Conservation (phyloP, 176 grass and related monocot species). For the Hsuehochloa calcarea region DNA sequence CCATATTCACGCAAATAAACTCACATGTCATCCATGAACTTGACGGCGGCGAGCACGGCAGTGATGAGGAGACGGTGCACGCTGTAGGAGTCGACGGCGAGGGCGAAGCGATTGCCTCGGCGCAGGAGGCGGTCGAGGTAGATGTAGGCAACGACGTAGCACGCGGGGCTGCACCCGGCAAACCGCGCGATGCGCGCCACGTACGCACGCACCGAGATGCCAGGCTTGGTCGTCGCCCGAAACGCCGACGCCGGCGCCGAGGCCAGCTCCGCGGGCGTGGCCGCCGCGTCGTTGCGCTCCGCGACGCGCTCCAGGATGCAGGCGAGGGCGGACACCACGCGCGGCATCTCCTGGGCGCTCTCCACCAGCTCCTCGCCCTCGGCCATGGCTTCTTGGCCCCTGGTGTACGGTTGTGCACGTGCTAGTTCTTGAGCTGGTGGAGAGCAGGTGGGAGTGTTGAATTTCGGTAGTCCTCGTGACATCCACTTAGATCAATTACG, state of each 20-base stretch:
- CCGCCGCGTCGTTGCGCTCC: conserved; percentile 53
- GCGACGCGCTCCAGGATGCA: conserved; percentile 62
- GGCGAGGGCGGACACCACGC: conserved; percentile 53
- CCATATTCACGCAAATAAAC: not conserved
- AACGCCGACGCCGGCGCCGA: conserved; percentile 43
- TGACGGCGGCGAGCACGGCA: conserved; percentile 57
- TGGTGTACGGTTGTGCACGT: conserved; percentile 9
- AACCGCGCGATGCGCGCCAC: conserved; percentile 57
- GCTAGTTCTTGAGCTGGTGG: conserved; percentile 27
- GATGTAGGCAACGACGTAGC: conserved; percentile 75
- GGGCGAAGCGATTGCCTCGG: conserved; percentile 29
- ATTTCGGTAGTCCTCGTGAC: too few relatives aligned
- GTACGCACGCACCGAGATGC: conserved; percentile 60
- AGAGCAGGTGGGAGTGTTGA: not conserved
- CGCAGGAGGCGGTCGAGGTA: conserved; percentile 71
- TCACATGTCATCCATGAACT: conserved; percentile 83
- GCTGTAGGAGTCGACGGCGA: conserved; percentile 66
- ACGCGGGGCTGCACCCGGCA: conserved; percentile 63
- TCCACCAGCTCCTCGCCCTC: conserved; percentile 41
- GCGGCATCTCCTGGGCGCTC: conserved; percentile 48
- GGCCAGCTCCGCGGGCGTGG: not conserved
- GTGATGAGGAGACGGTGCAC: conserved; percentile 75
- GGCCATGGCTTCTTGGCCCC: conserved; percentile 36
- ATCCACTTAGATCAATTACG: too few relatives aligned
- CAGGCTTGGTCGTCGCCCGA: conserved; percentile 52